These are phyloP conservation scores for Penicillium sp. DNA, from an alignment of 2,329 filamentous ascomycete genomes.

Conservation along the genomic window DNA sequence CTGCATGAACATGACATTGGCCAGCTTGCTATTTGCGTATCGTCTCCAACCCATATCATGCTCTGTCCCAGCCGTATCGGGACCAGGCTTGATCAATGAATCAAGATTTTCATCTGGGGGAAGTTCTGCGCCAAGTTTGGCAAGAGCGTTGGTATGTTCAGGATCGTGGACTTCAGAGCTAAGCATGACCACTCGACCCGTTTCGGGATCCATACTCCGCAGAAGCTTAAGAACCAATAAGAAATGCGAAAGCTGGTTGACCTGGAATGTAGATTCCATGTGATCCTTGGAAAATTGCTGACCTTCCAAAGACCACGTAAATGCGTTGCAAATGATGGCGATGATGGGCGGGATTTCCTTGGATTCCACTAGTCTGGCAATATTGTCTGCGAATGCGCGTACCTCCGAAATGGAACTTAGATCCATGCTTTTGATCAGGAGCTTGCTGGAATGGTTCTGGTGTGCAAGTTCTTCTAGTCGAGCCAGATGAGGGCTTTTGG, in stretches of 20 bases:
- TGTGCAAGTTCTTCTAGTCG: not conserved
- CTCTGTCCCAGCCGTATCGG: slow-evolving; percentile 3
- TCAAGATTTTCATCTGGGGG: not conserved
- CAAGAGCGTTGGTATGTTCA: not conserved
- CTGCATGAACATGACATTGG: slow-evolving; percentile 14
- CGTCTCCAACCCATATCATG: slow-evolving; percentile 13
- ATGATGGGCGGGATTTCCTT: slow-evolving; percentile 5
- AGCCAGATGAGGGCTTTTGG: not conserved
- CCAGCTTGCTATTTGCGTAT: slow-evolving; percentile 12
- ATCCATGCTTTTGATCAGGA: slow-evolving; percentile 3
- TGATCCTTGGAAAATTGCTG: slow-evolving; percentile 4
- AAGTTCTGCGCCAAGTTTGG: slow-evolving; percentile 4
- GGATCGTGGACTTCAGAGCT: slow-evolving; percentile 13
- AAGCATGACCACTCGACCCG: slow-evolving; percentile 10
- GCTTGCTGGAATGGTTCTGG: not conserved
- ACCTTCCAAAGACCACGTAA: slow-evolving; percentile 9
- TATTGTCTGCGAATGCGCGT: not conserved
- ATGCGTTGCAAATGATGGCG: slow-evolving; percentile 14
- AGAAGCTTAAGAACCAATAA: slow-evolving; percentile 8
- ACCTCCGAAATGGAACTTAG: not conserved
- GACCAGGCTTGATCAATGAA: slow-evolving; percentile 2
- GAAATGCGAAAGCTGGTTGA: slow-evolving; percentile 13
- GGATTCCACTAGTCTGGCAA: not conserved
- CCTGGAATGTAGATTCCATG: slow-evolving; percentile 9
- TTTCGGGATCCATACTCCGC: slow-evolving; percentile 6